Evolutionary conservation across 1,284 basidiomycete genomes (phyloP).

Genomic region (Hymenochaete sp.): DNA sequence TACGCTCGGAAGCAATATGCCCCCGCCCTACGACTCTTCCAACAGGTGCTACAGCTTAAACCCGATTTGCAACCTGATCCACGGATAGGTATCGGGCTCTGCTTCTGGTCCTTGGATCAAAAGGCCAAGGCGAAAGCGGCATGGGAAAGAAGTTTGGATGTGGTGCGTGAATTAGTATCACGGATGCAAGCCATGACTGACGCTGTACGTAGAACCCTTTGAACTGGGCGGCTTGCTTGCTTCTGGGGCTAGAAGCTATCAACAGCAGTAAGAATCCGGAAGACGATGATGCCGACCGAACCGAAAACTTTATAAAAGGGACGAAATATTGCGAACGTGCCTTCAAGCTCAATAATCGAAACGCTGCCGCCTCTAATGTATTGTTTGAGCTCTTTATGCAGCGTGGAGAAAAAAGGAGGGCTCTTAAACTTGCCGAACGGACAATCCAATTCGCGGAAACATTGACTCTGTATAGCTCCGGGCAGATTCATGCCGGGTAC

Average conservation of each 20-base stretch:
- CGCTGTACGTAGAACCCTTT: slow-evolving; percentile 51
- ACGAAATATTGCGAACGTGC: slow-evolving; percentile 64
- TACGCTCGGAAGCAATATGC: slow-evolving; percentile 71
- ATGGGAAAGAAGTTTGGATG: slow-evolving; percentile 79
- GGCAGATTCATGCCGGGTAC: slow-evolving; percentile 69
- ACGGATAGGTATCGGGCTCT: slow-evolving; percentile 86
- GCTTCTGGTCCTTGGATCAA: slow-evolving; percentile 82
- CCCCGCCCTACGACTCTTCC: slow-evolving; percentile 77
- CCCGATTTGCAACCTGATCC: slow-evolving; percentile 82
- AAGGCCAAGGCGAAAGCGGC: slow-evolving; percentile 71
- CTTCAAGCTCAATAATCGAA: slow-evolving; percentile 70
- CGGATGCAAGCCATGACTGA: slow-evolving; percentile 8
- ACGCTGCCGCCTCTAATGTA: slow-evolving; percentile 70
- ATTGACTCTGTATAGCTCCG: slow-evolving; percentile 68
- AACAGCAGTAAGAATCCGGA: slow-evolving; percentile 69
- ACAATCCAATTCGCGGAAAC: slow-evolving; percentile 90
- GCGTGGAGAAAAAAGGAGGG: slow-evolving; percentile 52
- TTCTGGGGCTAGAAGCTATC: slow-evolving; percentile 77
- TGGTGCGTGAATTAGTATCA: slow-evolving; percentile 43
- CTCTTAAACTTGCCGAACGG: slow-evolving; percentile 76
- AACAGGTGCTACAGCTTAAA: slow-evolving; percentile 69
- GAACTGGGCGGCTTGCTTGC: slow-evolving; percentile 66
- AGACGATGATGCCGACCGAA: slow-evolving; percentile 51
- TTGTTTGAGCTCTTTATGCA: slow-evolving; percentile 67
- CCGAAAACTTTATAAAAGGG: slow-evolving; percentile 38